Evolutionary conservation across 1,139 yeast genomes (phyloP).

Genomic region (Candida pseudoviswanathii): DNA sequence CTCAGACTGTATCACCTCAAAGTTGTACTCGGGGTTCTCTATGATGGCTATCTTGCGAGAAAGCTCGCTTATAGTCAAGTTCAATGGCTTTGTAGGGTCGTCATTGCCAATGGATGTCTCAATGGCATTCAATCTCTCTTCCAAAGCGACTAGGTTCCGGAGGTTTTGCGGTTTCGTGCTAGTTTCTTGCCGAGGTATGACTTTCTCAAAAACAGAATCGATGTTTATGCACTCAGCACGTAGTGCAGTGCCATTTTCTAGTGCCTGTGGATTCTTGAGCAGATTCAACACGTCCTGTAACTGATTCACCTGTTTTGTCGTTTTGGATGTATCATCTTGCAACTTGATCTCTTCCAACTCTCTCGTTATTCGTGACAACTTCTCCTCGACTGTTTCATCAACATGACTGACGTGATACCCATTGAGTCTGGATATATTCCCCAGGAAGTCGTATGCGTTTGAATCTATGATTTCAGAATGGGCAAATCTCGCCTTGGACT

Average conservation of each 20-base stretch:
- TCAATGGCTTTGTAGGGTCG: slow-evolving; percentile 22
- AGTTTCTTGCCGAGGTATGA: neutral
- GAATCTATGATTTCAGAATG: slow-evolving; percentile 18
- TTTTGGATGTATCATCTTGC: neutral
- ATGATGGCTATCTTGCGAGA: slow-evolving; percentile 39
- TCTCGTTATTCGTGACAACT: slow-evolving; percentile 43
- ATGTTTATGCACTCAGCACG: slow-evolving; percentile 1
- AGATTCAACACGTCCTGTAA: slow-evolving; percentile 12
- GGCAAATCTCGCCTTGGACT: slow-evolving; percentile 24
- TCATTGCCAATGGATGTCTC: slow-evolving; percentile 26
- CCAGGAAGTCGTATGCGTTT: slow-evolving; percentile 40
- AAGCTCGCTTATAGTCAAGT: slow-evolving; percentile 34
- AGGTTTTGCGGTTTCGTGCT: neutral
- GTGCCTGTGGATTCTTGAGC: slow-evolving; percentile 1
- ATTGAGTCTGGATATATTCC: slow-evolving; percentile 26
- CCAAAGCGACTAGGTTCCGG: slow-evolving; percentile 18
- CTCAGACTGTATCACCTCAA: slow-evolving; percentile 22
- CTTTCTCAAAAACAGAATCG: slow-evolving; percentile 3
- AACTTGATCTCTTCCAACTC: slow-evolving; percentile 44
- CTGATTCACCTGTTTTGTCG: slow-evolving; percentile 6
- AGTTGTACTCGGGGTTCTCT: slow-evolving; percentile 35
- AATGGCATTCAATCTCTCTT: slow-evolving; percentile 24
- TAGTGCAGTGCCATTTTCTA: neutral
- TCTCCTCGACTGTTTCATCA: slow-evolving; percentile 45
- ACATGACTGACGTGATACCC: slow-evolving; percentile 30